Evolutionary conservation across 2,329 filamentous ascomycete genomes (phyloP).

Genomic region (Pestalotiopsis sp.): DNA sequence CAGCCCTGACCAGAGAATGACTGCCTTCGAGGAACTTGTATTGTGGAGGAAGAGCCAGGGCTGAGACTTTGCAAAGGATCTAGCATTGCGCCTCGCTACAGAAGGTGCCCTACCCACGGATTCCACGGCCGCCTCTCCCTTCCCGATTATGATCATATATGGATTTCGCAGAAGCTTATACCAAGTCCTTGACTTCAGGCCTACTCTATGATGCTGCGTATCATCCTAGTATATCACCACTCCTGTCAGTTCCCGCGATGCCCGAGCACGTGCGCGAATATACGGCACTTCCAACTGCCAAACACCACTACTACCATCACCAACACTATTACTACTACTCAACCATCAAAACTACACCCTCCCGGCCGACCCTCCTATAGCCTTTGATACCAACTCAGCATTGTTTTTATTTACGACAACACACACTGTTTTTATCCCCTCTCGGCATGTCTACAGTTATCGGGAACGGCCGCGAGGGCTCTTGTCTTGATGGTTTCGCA

Average conservation of each 20-base stretch:
- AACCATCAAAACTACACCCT: background rate
- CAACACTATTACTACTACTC: background rate
- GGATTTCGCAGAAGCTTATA: slow-evolving; percentile 7
- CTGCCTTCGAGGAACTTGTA: background rate
- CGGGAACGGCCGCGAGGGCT: background rate
- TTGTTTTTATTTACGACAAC: background rate
- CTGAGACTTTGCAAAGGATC: slow-evolving; percentile 15
- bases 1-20: background rate
- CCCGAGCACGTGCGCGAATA: background rate
- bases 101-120: slow-evolving; percentile 5
- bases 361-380: background rate
- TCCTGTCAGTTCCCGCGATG: background rate
- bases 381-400: slow-evolving; percentile 1
- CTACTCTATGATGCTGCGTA: slow-evolving; percentile 1
- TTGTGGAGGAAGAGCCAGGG: slow-evolving; percentile 7
- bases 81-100: slow-evolving; percentile 9
- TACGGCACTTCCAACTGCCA: background rate
- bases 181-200: slow-evolving; percentile 1
- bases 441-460: background rate
- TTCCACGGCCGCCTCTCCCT: background rate
- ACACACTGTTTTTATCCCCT: background rate
- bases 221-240: background rate
- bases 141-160: background rate
- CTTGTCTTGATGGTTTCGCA: background rate
- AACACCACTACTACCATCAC: background rate